Conservation (phyloP, 345 rosid genomes). For the Aquilaria yunnanensis region DNA sequence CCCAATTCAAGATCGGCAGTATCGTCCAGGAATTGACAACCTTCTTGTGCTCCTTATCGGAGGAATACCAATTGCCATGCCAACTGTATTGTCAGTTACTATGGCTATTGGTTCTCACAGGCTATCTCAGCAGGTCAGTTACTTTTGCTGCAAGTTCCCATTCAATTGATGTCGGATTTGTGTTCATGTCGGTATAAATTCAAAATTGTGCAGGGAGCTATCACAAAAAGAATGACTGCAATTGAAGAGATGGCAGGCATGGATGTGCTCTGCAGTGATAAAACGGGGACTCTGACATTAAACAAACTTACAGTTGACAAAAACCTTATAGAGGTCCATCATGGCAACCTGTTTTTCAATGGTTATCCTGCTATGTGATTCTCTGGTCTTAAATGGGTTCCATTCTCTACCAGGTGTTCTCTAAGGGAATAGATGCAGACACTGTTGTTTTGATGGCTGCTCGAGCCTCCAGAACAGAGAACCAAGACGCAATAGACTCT, state of each 20-base stretch:
- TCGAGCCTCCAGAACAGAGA: slow-evolving; percentile 85
- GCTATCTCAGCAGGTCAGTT: slow-evolving; percentile 84
- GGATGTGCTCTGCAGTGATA: slow-evolving; percentile 99
- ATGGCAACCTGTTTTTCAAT: background rate
- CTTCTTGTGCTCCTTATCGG: slow-evolving; percentile 98
- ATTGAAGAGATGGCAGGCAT: slow-evolving; percentile 99
- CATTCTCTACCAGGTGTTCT: slow-evolving; percentile 56
- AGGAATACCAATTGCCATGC: slow-evolving; percentile 99
- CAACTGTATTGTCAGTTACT: slow-evolving; percentile 94
- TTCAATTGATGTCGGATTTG: slow-evolving; percentile 9
- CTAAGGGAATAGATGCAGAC: slow-evolving; percentile 88
- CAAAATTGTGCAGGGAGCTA: slow-evolving; percentile 68
- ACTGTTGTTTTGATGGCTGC: slow-evolving; percentile 94
- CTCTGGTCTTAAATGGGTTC: slow-evolving; percentile 15
- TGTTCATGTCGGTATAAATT: slow-evolving; percentile 10
- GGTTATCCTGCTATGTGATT: slow-evolving; percentile 8
- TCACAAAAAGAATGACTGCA: slow-evolving; percentile 99
- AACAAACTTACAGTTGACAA: slow-evolving; percentile 96
- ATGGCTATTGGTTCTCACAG: slow-evolving; percentile 99
- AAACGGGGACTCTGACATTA: slow-evolving; percentile 95
- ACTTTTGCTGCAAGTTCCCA: slow-evolving; percentile 5
- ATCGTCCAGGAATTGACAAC: slow-evolving; percentile 98
- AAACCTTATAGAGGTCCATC: slow-evolving; percentile 86
- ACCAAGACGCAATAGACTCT: slow-evolving; percentile 96
- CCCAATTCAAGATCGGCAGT: slow-evolving; percentile 85